Evolutionary conservation across 2,329 filamentous ascomycete genomes (phyloP).

Genomic region (Colletotrichum cereale): DNA sequence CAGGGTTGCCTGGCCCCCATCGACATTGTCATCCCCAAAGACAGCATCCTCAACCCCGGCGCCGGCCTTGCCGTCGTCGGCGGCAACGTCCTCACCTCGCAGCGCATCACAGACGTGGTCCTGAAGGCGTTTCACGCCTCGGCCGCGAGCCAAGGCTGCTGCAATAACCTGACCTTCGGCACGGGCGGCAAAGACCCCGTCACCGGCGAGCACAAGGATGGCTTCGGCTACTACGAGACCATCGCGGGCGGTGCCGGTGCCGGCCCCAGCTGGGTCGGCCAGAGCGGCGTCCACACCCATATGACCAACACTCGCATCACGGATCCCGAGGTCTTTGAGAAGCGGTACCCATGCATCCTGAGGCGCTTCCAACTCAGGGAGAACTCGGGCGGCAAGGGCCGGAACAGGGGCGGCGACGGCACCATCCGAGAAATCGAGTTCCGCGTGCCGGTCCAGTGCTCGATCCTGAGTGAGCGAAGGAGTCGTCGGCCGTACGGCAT

Average conservation of each 20-base stretch:
- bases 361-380: constrained; percentile 75
- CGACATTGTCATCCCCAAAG: constrained; percentile 78
- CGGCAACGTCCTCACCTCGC: constrained; percentile 84
- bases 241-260: constrained; percentile 84
- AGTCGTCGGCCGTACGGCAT: constrained; percentile 83
- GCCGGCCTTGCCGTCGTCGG: constrained; percentile 85
- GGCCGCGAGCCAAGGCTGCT: constrained; percentile 83
- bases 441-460: constrained; percentile 80
- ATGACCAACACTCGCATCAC: constrained; percentile 92
- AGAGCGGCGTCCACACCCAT: constrained; percentile 82
- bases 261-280: constrained; percentile 79
- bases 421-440: constrained; percentile 86
- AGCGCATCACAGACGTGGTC: constrained; percentile 86
- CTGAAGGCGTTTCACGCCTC: constrained; percentile 84
- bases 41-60: constrained; percentile 80
- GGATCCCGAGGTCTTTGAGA: constrained; percentile 83
- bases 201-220: constrained; percentile 65
- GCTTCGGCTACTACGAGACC: constrained; percentile 90
- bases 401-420: constrained; percentile 80
- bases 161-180: constrained; percentile 88
- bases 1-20: constrained; percentile 87
- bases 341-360: constrained; percentile 80
- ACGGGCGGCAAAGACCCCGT: constrained; percentile 75
- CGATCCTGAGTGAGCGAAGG: constrained; percentile 81
- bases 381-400: constrained; percentile 74